phyloP scores from a whole-genome alignment of 2,329 filamentous ascomycete species.

The Xylaria sp. region DNA sequence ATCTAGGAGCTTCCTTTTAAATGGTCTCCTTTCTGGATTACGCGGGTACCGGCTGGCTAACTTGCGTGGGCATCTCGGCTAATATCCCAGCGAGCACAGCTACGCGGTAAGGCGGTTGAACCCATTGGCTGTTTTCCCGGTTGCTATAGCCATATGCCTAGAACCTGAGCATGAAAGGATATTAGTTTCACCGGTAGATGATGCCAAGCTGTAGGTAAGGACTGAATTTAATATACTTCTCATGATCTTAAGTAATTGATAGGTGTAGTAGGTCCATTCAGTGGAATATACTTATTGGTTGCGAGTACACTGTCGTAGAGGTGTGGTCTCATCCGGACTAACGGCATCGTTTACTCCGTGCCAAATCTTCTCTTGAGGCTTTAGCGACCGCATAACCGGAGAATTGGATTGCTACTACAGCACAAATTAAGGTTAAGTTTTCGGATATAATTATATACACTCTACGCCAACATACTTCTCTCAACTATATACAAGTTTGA shows the following conservation, averaged over 20 bases:
- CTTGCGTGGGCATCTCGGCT: slow-evolving; percentile 20
- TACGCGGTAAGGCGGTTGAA: slow-evolving; percentile 17
- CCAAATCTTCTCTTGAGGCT: no score
- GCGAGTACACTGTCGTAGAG: no score
- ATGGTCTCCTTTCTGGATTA: not conserved
- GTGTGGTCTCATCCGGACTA: no score
- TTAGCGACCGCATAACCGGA: no score
- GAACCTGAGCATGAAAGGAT: slow-evolving; percentile 3
- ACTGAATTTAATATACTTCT: slow-evolving; percentile 14
- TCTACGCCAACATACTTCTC: not conserved
- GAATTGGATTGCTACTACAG: no score
- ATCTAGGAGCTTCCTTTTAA: not conserved
- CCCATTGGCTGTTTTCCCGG: slow-evolving; percentile 22
- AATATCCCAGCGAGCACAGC: slow-evolving; percentile 20
- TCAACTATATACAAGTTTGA: not conserved
- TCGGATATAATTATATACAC: not conserved
- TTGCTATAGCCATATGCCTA: slow-evolving; percentile 12
- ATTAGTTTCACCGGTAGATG: slow-evolving; percentile 11
- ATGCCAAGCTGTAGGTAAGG: not conserved
- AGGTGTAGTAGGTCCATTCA: not conserved
- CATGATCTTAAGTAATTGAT: slow-evolving; percentile 8
- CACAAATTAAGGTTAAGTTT: not conserved
- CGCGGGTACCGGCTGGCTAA: not conserved
- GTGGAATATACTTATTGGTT: no score
- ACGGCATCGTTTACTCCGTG: no score